Conservation (phyloP, 306 rosid species). For the Ziziphus jujuba region DNA sequence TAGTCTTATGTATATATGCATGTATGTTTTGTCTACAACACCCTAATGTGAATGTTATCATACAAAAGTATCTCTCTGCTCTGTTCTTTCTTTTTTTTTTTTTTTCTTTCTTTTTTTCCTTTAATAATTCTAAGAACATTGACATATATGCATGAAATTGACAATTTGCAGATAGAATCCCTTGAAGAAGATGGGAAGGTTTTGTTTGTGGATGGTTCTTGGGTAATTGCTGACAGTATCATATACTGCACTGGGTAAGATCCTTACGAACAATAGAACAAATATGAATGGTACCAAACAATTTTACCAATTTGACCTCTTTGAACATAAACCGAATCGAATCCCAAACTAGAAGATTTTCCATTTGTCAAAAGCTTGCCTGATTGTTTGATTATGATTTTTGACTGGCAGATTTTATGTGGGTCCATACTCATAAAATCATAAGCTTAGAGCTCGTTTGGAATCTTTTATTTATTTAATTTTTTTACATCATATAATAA, state of each 20-base stretch:
- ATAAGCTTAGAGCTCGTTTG: background rate
- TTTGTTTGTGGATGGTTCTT: constrained; percentile 65
- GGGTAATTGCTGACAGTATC: constrained; percentile 64
- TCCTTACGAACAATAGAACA: background rate
- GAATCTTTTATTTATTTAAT: too few relatives aligned
- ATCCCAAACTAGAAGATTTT: background rate
- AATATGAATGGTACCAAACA: too few relatives aligned
- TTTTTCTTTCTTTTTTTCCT: too few relatives aligned
- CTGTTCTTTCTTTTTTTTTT: too few relatives aligned
- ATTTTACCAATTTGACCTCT: background rate
- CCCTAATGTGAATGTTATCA: too few relatives aligned
- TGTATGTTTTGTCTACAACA: too few relatives aligned
- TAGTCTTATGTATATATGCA: too few relatives aligned
- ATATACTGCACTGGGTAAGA: constrained; percentile 86
- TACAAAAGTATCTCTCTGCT: too few relatives aligned
- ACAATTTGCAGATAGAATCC: constrained; percentile 60
- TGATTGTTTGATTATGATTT: constrained; percentile 41
- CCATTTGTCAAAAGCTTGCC: background rate
- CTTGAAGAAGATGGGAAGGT: constrained; percentile 81
- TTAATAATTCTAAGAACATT: background rate
- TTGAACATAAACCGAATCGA: background rate
- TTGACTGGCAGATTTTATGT: constrained; percentile 27
- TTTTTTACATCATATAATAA: too few relatives aligned
- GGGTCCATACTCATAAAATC: constrained; percentile 32
- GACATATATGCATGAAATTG: background rate